Conservation (phyloP, 2,329 filamentous ascomycete species). For the Beauveria varroae region DNA sequence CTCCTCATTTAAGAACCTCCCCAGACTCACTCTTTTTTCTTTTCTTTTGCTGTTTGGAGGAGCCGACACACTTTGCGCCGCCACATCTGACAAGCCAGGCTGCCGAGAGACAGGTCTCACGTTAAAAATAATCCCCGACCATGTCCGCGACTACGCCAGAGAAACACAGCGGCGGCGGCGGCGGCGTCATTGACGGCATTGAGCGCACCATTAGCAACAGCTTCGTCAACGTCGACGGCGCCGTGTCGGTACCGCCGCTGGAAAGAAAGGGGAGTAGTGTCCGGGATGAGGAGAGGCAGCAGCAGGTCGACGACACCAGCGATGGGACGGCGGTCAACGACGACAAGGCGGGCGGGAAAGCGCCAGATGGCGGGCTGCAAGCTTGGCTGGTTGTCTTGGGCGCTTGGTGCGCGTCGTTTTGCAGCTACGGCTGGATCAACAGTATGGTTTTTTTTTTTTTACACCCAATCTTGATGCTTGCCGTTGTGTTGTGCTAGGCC, state of each 20-base stretch:
- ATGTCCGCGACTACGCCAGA: neutral
- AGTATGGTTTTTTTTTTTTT: slow-evolving; percentile 15
- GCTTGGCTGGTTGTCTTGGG: slow-evolving; percentile 25
- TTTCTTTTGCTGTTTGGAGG: too few relatives aligned
- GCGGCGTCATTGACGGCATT: neutral
- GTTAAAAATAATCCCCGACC: neutral
- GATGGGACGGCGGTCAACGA: slow-evolving; percentile 4
- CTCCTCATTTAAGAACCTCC: neutral
- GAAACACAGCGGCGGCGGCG: neutral
- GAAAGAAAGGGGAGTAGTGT: neutral
- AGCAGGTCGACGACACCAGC: slow-evolving; percentile 1
- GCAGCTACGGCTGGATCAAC: slow-evolving; percentile 26
- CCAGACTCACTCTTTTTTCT: neutral
- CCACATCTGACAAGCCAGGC: neutral
- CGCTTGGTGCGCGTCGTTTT: slow-evolving; percentile 26
- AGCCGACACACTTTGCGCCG: neutral
- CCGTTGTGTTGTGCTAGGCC: too few relatives aligned
- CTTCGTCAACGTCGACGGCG: slow-evolving; percentile 4
- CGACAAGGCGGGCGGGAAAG: neutral
- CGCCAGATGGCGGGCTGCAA: slow-evolving; percentile 7
- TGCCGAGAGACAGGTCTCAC: neutral
- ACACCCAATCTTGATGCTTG: too few relatives aligned
- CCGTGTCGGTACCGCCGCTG: slow-evolving; percentile 1
- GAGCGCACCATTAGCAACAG: slow-evolving; percentile 4
- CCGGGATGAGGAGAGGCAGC: slow-evolving; percentile 1